These are phyloP conservation scores for Capsicum baccatum DNA, from an alignment of 257 asterid genomes.

Conservation along the genomic window DNA sequence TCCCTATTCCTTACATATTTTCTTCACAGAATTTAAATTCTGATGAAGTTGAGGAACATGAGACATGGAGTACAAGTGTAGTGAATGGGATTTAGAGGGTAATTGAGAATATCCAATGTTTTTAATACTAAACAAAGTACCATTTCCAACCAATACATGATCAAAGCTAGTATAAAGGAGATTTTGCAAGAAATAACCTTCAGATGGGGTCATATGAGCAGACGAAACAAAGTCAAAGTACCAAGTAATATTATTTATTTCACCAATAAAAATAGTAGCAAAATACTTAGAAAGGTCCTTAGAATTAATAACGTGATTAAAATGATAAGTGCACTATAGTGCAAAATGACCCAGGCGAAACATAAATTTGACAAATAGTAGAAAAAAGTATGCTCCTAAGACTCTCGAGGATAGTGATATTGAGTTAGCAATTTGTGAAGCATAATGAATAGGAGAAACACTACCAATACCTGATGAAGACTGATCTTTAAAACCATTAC, in stretches of 20 bases:
- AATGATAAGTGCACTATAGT: background rate
- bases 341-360: background rate
- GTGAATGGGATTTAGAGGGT: background rate
- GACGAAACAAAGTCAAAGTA: no score
- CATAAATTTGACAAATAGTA: background rate
- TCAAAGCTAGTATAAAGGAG: background rate
- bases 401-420: background rate
- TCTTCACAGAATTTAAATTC: background rate
- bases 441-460: no score
- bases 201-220: no score
- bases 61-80: background rate
- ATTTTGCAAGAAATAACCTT: background rate
- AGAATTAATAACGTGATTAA: no score
- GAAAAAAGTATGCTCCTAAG: background rate
- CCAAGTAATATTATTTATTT: no score
- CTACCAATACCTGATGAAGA: no score
- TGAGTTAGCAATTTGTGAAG: background rate
- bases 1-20: background rate
- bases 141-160: background rate
- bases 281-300: no score
- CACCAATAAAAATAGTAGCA: no score
- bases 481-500: no score
- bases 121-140: background rate
- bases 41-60: background rate
- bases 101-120: background rate